A percentile compares a stretch with the other conserved stretches of the same genome.
Evolutionary conservation across 345 rosid genomes (phyloP).

Genomic region (Eucalyptus camaldulensis): DNA sequence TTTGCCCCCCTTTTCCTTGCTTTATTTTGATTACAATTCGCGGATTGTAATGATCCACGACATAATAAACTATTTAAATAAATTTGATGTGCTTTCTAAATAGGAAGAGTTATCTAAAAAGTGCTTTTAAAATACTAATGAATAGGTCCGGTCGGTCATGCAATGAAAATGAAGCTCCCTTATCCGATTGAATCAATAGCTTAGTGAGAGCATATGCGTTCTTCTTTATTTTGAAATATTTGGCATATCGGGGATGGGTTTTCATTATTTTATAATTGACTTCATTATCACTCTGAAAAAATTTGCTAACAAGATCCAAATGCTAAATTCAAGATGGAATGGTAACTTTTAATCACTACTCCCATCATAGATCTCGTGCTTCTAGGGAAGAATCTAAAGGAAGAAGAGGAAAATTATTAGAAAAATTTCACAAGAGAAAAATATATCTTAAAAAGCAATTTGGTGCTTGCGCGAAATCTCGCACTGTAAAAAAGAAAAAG

Average conservation of each 20-base stretch:
- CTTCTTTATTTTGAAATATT: neutral
- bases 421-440: neutral
- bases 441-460: neutral
- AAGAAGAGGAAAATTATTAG: neutral
- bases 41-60: rapidly evolving
- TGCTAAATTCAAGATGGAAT: neutral
- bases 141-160: neutral
- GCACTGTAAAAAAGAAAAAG: neutral
- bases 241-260: rapidly evolving
- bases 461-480: neutral
- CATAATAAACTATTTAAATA: neutral
- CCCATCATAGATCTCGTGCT: neutral
- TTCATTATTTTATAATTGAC: neutral
- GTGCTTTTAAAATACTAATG: rapidly evolving
- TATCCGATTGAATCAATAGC: rapidly evolving
- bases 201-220: rapidly evolving
- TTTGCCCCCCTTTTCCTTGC: neutral
- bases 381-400: neutral
- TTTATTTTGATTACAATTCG: neutral
- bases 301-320: neutral
- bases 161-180: neutral
- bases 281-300: neutral
- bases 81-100: neutral
- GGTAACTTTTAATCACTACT: neutral
- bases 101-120: neutral